These are phyloP conservation scores for Carex cristatella DNA, from an alignment of 176 grass and related monocot species.

Conservation along the genomic window DNA sequence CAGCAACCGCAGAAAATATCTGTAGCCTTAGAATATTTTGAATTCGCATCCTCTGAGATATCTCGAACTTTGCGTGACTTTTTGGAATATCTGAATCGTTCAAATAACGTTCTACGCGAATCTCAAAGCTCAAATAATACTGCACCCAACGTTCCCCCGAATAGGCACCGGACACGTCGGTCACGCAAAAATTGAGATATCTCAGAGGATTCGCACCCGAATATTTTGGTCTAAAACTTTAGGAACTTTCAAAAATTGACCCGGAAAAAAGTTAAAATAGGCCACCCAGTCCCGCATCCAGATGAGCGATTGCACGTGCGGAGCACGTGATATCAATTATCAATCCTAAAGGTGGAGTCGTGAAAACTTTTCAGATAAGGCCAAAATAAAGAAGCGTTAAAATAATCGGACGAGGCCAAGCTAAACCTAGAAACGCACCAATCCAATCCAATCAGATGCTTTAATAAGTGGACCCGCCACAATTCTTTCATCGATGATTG, in stretches of 20 bases:
- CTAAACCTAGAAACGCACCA: not conserved
- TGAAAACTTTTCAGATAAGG: constrained; percentile 11
- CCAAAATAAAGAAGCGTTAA: not conserved
- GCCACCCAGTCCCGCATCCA: not conserved
- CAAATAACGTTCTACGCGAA: too few species aligned
- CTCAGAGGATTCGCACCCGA: too few species aligned
- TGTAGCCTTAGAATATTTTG: not conserved
- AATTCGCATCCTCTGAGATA: too few species aligned
- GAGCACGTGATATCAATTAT: not conserved
- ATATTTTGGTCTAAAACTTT: not conserved
- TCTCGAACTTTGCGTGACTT: too few species aligned
- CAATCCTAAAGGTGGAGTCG: not conserved
- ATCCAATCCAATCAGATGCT: constrained; percentile 11
- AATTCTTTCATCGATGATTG: not conserved
- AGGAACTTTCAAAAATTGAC: not conserved
- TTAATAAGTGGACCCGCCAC: not conserved
- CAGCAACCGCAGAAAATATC: not conserved
- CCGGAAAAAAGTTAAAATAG: not conserved
- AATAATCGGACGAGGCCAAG: not conserved
- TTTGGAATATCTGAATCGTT: too few species aligned
- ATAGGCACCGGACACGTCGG: too few species aligned
- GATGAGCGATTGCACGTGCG: not conserved
- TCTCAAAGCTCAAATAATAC: too few species aligned
- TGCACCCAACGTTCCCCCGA: too few species aligned
- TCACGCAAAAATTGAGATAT: too few species aligned